Conservation (phyloP, 371 early-diverging fungal genomes). For the Lichtheimia ornata region DNA sequence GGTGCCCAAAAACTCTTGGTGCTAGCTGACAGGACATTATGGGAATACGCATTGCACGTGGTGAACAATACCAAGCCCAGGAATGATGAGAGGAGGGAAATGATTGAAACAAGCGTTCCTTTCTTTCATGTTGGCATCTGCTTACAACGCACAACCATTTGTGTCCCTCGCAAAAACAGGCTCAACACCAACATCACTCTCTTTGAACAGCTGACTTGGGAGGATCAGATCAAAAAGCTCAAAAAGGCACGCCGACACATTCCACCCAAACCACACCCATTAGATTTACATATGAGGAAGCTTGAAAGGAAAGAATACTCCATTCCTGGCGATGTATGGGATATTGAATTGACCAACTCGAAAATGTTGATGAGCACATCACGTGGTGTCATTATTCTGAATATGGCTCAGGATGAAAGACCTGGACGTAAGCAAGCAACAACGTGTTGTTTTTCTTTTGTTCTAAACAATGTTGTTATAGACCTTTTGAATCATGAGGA, state of each 20-base stretch:
- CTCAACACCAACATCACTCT: slow-evolving; percentile 29
- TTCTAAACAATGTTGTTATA: slow-evolving; percentile 5
- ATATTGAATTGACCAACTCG: slow-evolving; percentile 34
- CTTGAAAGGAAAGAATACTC: slow-evolving; percentile 10
- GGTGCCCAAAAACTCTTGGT: slow-evolving; percentile 35
- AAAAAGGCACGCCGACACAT: background rate
- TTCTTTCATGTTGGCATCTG: slow-evolving; percentile 43
- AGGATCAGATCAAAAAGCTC: slow-evolving; percentile 1
- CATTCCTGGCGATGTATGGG: slow-evolving; percentile 44
- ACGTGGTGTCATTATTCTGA: slow-evolving; percentile 31
- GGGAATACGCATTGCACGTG: slow-evolving; percentile 35
- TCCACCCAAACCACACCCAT: slow-evolving; percentile 7
- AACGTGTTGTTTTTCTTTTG: background rate
- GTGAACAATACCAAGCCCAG: slow-evolving; percentile 12
- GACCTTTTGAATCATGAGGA: slow-evolving; percentile 36
- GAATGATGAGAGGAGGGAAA: slow-evolving; percentile 20
- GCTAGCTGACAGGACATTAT: slow-evolving; percentile 32
- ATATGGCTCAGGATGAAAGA: slow-evolving; percentile 24
- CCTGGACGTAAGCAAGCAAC: background rate
- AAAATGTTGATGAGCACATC: slow-evolving; percentile 32
- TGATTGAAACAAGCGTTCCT: slow-evolving; percentile 23
- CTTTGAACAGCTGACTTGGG: slow-evolving; percentile 22
- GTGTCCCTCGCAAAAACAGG: slow-evolving; percentile 30
- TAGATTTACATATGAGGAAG: slow-evolving; percentile 6
- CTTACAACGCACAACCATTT: slow-evolving; percentile 27